Conservation (phyloP, 1,284 basidiomycete species). For the Ustilago cynodontis region DNA sequence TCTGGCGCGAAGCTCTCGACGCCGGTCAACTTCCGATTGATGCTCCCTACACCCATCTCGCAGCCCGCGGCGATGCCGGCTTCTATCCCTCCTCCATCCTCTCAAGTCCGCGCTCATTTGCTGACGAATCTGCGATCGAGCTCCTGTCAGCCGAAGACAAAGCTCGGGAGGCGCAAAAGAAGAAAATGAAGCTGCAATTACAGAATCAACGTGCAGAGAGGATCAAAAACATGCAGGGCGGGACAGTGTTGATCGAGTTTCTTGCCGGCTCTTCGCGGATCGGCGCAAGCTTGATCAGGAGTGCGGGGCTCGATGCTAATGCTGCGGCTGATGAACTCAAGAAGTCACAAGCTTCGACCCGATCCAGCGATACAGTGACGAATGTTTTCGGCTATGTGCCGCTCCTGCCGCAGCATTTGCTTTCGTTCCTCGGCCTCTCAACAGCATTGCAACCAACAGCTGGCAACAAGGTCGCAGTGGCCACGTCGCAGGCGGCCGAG, state of each 20-base stretch:
- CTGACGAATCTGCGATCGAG: constrained; percentile 37
- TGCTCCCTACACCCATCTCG: constrained; percentile 59
- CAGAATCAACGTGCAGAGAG: constrained; percentile 21
- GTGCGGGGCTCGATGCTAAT: constrained; percentile 19
- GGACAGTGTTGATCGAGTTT: constrained; percentile 60
- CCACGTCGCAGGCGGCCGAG: background rate
- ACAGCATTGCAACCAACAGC: background rate
- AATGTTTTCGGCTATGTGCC: constrained; percentile 43
- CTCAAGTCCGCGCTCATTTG: constrained; percentile 17
- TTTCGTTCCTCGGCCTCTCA: constrained; percentile 44
- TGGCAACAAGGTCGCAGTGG: background rate
- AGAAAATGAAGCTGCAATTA: constrained; percentile 14
- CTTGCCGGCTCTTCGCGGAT: constrained; percentile 52
- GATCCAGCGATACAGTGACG: background rate
- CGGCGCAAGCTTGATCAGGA: constrained; percentile 50
- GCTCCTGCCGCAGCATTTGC: constrained; percentile 50
- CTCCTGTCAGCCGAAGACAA: constrained; percentile 26
- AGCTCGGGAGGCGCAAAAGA: constrained; percentile 11
- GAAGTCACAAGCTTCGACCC: background rate
- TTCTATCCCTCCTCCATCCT: constrained; percentile 29
- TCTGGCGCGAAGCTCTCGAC: constrained; percentile 57
- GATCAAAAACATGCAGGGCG: constrained; percentile 49
- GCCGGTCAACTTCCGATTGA: constrained; percentile 46
- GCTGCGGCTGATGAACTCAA: background rate
- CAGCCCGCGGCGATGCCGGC: constrained; percentile 30